Evolutionary conservation across 192 early-diverging fungal species (phyloP).

Genomic region (Thamnidium elegans): DNA sequence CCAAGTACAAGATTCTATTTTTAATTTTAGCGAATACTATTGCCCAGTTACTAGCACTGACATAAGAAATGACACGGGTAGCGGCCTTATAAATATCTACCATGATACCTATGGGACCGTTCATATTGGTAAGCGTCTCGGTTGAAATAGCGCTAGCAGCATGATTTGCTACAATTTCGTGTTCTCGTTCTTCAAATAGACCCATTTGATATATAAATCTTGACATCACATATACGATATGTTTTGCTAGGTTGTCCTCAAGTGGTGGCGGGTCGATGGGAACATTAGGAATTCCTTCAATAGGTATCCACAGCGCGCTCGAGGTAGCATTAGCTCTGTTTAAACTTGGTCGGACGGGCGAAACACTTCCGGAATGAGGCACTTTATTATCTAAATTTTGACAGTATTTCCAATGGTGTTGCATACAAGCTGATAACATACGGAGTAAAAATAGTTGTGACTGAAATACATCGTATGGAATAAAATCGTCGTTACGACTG

Average conservation of each 20-base stretch:
- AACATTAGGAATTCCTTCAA: constrained; percentile 2
- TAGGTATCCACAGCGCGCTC: constrained; percentile 12
- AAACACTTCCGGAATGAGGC: background rate
- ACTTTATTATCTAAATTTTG: background rate
- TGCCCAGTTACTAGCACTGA: constrained; percentile 86
- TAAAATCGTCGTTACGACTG: constrained; percentile 41
- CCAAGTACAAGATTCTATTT: constrained; percentile 54
- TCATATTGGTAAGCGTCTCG: constrained; percentile 3
- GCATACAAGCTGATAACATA: constrained; percentile 78
- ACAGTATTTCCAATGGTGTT: constrained; percentile 61
- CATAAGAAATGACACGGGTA: constrained; percentile 73
- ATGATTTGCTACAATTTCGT: background rate
- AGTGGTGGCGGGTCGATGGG: constrained; percentile 64
- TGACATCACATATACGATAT: constrained; percentile 53
- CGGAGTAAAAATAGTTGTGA: constrained; percentile 79
- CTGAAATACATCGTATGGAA: constrained; percentile 63
- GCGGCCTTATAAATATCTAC: constrained; percentile 75
- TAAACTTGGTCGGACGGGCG: background rate
- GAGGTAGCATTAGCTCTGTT: background rate
- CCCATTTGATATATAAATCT: constrained; percentile 53
- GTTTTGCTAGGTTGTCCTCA: constrained; percentile 65
- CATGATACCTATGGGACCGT: background rate
- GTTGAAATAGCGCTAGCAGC: background rate
- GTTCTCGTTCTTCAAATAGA: constrained; percentile 32
- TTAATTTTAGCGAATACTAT: constrained; percentile 72